These are phyloP conservation scores for Gloeopeniophorella convolvens DNA, from an alignment of 768 basidiomycete genomes.

Conservation along the genomic window DNA sequence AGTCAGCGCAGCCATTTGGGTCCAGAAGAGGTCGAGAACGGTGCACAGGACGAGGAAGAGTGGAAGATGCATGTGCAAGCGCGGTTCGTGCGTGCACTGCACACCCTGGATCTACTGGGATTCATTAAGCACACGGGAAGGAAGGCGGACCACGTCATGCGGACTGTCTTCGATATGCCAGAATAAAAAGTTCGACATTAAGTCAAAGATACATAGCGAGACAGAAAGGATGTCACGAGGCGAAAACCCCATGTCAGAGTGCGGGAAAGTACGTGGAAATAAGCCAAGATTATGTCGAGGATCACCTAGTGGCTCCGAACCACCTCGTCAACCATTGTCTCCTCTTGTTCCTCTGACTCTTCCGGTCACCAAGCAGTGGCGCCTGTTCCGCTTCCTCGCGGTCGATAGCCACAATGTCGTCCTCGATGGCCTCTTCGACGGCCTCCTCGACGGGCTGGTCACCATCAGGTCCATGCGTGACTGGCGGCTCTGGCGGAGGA, in stretches of 20 bases:
- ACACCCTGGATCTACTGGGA: conserved; percentile 77
- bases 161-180: conserved; percentile 53
- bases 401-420: conserved; percentile 9
- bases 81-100: conserved; percentile 71
- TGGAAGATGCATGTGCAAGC: conserved; percentile 67
- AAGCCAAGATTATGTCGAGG: too few relatives aligned
- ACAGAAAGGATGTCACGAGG: not conserved
- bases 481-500: conserved; percentile 16
- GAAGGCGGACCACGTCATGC: conserved; percentile 69
- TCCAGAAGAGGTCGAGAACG: conserved; percentile 14
- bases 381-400: conserved; percentile 8
- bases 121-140: conserved; percentile 74
- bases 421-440: conserved; percentile 20
- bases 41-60: conserved; percentile 37
- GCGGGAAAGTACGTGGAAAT: too few relatives aligned
- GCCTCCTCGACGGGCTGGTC: conserved; percentile 17
- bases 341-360: conserved; percentile 3
- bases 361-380: conserved; percentile 5
- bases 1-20: conserved; percentile 35
- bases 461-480: conserved; percentile 13
- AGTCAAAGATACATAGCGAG: not conserved
- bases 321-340: conserved; percentile 8
- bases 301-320: not conserved
- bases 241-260: not conserved
- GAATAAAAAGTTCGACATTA: conserved; percentile 20